Conservation (phyloP, 768 basidiomycete species). For the Grammothele lineata region DNA sequence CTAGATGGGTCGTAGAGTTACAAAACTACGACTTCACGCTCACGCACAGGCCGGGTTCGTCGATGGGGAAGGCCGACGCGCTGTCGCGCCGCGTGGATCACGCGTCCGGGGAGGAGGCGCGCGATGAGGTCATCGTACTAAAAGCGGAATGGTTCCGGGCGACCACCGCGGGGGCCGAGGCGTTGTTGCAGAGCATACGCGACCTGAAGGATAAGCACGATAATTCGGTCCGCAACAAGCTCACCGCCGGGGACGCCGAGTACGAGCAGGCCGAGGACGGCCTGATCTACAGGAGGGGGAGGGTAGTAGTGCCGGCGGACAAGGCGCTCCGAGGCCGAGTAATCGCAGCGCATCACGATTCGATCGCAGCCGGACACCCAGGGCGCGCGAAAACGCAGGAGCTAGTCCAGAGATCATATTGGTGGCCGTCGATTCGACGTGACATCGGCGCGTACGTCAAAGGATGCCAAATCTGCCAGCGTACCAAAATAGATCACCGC, state of each 20-base stretch:
- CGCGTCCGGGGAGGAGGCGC: neutral
- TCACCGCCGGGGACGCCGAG: slow-evolving; percentile 17
- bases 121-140: neutral
- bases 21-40: slow-evolving; percentile 19
- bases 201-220: slow-evolving; percentile 7
- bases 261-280: slow-evolving; percentile 21
- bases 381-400: slow-evolving; percentile 23
- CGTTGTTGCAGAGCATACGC: neutral
- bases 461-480: slow-evolving; percentile 26
- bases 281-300: slow-evolving; percentile 19
- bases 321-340: neutral
- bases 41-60: slow-evolving; percentile 4
- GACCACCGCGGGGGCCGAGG: no score
- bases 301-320: neutral
- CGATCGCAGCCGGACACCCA: slow-evolving; percentile 23
- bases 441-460: slow-evolving; percentile 22
- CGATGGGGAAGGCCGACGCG: slow-evolving; percentile 3
- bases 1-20: slow-evolving; percentile 23
- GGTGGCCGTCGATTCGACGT: slow-evolving; percentile 25
- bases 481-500: slow-evolving; percentile 19
- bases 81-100: slow-evolving; percentile 4
- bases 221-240: slow-evolving; percentile 29
- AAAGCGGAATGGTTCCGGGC: neutral
- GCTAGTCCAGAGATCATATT: slow-evolving; percentile 22
- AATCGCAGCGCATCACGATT: slow-evolving; percentile 23